Percentiles rank a stretch among this genome's conserved stretches.
These are phyloP conservation scores for Discostella stelligeroides DNA, from an alignment of 108 stramenopile species.

Conservation along the genomic window DNA sequence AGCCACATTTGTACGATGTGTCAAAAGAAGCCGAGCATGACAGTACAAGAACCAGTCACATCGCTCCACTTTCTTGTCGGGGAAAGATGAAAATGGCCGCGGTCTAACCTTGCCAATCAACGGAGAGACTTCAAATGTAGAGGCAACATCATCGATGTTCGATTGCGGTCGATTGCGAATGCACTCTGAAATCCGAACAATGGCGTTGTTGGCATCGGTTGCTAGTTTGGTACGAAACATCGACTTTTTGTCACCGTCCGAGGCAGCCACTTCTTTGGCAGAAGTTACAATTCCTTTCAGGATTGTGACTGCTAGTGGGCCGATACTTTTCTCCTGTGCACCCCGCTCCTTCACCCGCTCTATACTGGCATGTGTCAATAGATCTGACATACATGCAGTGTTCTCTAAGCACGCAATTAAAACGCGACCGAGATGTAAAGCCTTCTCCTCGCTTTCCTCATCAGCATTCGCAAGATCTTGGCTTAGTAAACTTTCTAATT, in stretches of 20 bases:
- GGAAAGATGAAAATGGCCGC: constrained; percentile 10
- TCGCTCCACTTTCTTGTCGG: constrained; percentile 9
- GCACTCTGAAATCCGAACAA: constrained; percentile 29
- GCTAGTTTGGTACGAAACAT: constrained; percentile 21
- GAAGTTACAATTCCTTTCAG: constrained; percentile 23
- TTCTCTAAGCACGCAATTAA: constrained; percentile 39
- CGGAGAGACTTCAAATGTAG: constrained; percentile 34
- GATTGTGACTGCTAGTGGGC: constrained; percentile 28
- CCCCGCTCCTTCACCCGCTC: constrained; percentile 10
- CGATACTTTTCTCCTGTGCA: constrained; percentile 15
- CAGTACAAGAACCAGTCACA: constrained; percentile 28
- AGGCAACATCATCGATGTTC: constrained; percentile 44
- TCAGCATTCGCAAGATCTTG: neutral
- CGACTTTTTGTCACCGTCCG: constrained; percentile 5
- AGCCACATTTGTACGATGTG: constrained; percentile 28
- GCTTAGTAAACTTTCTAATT: constrained; percentile 29
- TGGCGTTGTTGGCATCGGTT: constrained; percentile 30
- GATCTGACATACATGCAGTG: constrained; percentile 42
- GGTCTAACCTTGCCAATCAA: constrained; percentile 13
- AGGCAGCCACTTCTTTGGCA: constrained; percentile 28
- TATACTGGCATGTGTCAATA: constrained; percentile 20
- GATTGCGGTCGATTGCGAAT: constrained; percentile 12
- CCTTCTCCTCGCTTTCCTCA: constrained; percentile 2
- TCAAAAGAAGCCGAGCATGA: constrained; percentile 41
- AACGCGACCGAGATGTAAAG: constrained; percentile 19